Conservation (phyloP, 306 rosid species). For the Biancaea sappan region DNA sequence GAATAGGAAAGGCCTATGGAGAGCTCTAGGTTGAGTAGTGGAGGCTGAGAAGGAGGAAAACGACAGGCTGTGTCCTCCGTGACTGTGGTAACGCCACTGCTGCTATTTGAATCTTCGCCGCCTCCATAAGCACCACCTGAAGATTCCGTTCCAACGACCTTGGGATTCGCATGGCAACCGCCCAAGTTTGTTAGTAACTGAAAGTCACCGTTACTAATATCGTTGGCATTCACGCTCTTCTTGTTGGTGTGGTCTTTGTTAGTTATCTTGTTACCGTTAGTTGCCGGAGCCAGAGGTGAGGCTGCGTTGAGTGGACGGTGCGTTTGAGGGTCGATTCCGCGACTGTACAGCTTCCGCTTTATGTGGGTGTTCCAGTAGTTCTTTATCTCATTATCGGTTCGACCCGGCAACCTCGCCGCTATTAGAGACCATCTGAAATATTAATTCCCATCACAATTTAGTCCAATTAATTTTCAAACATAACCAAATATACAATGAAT, state of each 20-base stretch:
- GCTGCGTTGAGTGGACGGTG: constrained; percentile 58
- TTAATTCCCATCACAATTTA: too few species aligned
- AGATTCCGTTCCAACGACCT: constrained; percentile 19
- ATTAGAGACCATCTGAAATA: constrained; percentile 71
- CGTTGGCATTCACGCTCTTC: neutral
- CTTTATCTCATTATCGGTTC: constrained; percentile 79
- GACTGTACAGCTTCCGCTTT: constrained; percentile 63
- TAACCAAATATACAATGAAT: too few species aligned
- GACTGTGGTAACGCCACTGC: constrained; percentile 48
- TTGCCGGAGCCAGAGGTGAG: neutral
- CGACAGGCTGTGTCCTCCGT: constrained; percentile 38
- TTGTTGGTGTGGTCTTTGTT: neutral
- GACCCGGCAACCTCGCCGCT: constrained; percentile 70
- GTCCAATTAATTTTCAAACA: too few species aligned
- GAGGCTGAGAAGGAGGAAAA: constrained; percentile 5
- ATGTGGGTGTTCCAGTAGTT: constrained; percentile 83
- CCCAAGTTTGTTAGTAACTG: constrained; percentile 2
- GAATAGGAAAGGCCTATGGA: constrained; percentile 55
- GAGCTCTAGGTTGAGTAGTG: constrained; percentile 60
- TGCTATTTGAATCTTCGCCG: constrained; percentile 53
- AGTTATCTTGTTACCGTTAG: neutral
- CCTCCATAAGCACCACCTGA: too few species aligned
- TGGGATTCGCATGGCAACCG: too few species aligned
- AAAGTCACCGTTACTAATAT: neutral
- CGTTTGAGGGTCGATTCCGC: constrained; percentile 74